These are phyloP conservation scores for Populus alba DNA, from an alignment of 345 rosid species.

Conservation along the genomic window DNA sequence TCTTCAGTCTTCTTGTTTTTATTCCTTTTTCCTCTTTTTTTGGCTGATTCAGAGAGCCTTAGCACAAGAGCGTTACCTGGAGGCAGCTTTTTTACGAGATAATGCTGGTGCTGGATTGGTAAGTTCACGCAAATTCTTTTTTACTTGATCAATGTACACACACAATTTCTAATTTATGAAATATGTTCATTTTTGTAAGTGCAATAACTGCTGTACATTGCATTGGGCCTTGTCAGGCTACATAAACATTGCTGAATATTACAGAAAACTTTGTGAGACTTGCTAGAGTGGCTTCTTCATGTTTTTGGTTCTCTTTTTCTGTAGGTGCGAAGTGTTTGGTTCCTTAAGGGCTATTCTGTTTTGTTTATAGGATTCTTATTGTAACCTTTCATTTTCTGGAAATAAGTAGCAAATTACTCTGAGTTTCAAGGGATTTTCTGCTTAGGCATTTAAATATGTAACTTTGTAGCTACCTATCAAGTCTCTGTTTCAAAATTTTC, in stretches of 20 bases:
- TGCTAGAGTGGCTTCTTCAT: neutral
- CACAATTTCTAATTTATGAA: neutral
- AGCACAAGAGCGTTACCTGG: slow-evolving; percentile 65
- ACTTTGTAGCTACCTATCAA: too few relatives aligned
- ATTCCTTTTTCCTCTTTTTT: neutral
- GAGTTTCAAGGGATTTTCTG: neutral
- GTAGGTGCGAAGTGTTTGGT: neutral
- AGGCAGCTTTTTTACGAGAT: slow-evolving; percentile 78
- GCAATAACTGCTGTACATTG: too few relatives aligned
- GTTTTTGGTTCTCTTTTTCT: neutral
- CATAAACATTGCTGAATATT: neutral
- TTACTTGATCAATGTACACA: neutral
- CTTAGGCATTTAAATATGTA: neutral
- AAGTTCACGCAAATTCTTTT: slow-evolving; percentile 20
- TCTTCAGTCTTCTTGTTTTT: slow-evolving; percentile 4
- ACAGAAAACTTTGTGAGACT: neutral
- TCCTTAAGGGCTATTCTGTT: neutral
- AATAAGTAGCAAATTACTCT: neutral
- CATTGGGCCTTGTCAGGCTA: too few relatives aligned
- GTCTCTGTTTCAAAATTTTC: neutral
- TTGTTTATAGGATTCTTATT: neutral
- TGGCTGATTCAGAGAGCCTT: slow-evolving; percentile 57
- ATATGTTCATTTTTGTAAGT: too few relatives aligned
- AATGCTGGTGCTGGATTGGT: slow-evolving; percentile 91
- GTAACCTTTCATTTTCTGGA: neutral